Evolutionary conservation across 352 stramenopile species (phyloP).

Genomic region (Thalassiosira mediterranea): DNA sequence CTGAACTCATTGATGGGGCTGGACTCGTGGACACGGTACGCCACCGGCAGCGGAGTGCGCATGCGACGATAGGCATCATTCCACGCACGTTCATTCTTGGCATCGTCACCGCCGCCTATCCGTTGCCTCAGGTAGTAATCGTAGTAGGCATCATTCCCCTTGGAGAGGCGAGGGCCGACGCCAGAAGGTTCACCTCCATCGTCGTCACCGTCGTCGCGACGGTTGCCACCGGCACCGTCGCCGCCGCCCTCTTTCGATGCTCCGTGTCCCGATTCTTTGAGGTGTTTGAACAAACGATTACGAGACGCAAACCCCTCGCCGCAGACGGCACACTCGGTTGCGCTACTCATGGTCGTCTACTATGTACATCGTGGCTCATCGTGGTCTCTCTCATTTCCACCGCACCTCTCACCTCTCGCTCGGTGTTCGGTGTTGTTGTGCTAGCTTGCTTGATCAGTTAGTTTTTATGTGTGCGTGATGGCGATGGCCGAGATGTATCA

Average conservation of each 20-base stretch:
- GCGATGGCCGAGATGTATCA: too few species aligned
- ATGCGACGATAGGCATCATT: slow-evolving; percentile 20
- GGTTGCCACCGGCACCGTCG: not conserved
- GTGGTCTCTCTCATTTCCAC: not conserved
- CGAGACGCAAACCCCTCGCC: not conserved
- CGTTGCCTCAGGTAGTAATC: slow-evolving; percentile 42
- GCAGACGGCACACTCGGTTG: slow-evolving; percentile 13
- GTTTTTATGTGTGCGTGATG: too few species aligned
- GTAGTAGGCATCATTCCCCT: slow-evolving; percentile 39
- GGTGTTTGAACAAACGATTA: slow-evolving; percentile 10
- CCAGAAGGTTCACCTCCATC: not conserved
- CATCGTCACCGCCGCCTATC: slow-evolving; percentile 8
- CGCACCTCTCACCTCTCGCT: not conserved
- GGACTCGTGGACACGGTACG: slow-evolving; percentile 29
- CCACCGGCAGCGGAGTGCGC: slow-evolving; percentile 25
- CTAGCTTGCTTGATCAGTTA: too few species aligned
- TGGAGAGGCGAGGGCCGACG: not conserved
- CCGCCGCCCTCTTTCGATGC: slow-evolving; percentile 11
- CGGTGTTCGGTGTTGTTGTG: too few species aligned
- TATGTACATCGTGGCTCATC: not conserved
- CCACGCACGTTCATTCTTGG: slow-evolving; percentile 13
- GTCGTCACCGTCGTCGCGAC: not conserved
- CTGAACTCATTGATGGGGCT: too few species aligned
- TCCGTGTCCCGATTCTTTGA: slow-evolving; percentile 12
- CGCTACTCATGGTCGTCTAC: slow-evolving; percentile 3